Conservation (phyloP, 163 green algal genomes). For the Chlorella variabilis region DNA sequence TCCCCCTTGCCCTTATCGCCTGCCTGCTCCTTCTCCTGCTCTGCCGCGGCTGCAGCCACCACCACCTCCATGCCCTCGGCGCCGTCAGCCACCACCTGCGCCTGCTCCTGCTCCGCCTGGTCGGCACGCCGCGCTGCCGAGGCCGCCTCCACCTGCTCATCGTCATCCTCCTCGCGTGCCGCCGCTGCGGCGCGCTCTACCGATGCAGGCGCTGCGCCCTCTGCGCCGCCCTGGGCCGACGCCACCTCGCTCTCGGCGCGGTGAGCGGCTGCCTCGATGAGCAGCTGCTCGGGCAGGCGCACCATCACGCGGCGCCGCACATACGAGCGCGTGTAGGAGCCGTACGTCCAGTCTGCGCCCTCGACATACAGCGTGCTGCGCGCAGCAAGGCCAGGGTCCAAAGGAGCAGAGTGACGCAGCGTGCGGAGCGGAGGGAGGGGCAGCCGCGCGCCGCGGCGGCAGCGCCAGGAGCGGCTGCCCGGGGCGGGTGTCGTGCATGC, state of each 20-base stretch:
- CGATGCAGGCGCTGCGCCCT: too few relatives aligned
- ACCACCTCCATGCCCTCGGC: neutral
- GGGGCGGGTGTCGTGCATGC: too few relatives aligned
- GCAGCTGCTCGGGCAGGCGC: neutral
- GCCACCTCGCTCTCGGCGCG: neutral
- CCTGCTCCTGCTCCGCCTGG: too few relatives aligned
- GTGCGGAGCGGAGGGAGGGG: neutral
- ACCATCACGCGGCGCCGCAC: neutral
- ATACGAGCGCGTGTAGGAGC: neutral
- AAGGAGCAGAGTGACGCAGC: neutral
- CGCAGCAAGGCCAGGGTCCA: too few relatives aligned
- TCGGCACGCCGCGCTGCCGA: too few relatives aligned
- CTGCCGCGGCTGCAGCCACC: neutral
- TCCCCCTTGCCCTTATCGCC: too few relatives aligned
- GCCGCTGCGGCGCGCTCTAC: too few relatives aligned
- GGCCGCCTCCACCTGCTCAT: too few relatives aligned
- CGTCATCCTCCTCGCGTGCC: too few relatives aligned
- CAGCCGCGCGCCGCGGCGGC: too few relatives aligned
- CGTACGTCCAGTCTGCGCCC: slow-evolving; percentile 1
- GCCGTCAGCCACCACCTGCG: neutral
- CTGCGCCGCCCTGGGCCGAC: neutral
- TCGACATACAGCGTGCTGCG: slow-evolving; percentile 4
- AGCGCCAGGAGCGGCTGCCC: too few relatives aligned
- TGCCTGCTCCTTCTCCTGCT: neutral
- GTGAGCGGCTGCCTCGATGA: neutral